These are phyloP conservation scores for Herpetomonas tarakana DNA, from an alignment of 208 protist genomes.

Conservation along the genomic window DNA sequence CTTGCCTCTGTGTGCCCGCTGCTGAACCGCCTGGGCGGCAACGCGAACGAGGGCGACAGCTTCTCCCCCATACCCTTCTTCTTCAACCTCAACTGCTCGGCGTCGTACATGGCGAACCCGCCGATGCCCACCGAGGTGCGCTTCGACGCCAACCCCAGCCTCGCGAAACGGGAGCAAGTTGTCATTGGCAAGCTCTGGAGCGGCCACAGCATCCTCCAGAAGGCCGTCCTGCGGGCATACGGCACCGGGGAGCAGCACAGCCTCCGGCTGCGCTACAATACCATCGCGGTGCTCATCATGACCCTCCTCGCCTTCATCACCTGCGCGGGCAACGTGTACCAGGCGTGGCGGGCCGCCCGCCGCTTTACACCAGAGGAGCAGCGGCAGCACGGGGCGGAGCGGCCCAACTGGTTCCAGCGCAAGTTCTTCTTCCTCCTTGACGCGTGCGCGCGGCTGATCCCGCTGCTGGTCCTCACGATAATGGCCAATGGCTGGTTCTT, in stretches of 20 bases:
- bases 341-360: conserved; percentile 57
- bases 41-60: not conserved
- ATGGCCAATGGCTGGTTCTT: conserved; percentile 60
- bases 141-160: conserved; percentile 13
- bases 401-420: conserved; percentile 1
- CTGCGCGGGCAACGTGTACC: conserved; percentile 45
- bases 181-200: conserved; percentile 25
- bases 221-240: conserved; percentile 51
- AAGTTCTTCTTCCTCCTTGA: conserved; percentile 53
- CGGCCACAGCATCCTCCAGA: conserved; percentile 49
- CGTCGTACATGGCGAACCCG: conserved; percentile 32
- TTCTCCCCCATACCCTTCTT: conserved; percentile 30
- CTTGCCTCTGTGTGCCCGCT: conserved; percentile 37
- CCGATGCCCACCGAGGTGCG: conserved; percentile 20
- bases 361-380: not conserved
- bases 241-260: conserved; percentile 23
- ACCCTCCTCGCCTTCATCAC: conserved; percentile 34
- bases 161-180: conserved; percentile 8
- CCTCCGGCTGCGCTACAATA: conserved; percentile 67
- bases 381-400: conserved; percentile 12
- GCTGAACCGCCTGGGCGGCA: conserved; percentile 11
- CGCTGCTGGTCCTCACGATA: conserved; percentile 46
- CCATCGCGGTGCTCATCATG: conserved; percentile 49
- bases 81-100: conserved; percentile 51
- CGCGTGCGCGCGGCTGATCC: conserved; percentile 52